Percentiles rank a stretch among this genome's conserved stretches.
These are phyloP conservation scores for Pleurotus tuber-regium DNA, from an alignment of 768 basidiomycete species.

Conservation along the genomic window DNA sequence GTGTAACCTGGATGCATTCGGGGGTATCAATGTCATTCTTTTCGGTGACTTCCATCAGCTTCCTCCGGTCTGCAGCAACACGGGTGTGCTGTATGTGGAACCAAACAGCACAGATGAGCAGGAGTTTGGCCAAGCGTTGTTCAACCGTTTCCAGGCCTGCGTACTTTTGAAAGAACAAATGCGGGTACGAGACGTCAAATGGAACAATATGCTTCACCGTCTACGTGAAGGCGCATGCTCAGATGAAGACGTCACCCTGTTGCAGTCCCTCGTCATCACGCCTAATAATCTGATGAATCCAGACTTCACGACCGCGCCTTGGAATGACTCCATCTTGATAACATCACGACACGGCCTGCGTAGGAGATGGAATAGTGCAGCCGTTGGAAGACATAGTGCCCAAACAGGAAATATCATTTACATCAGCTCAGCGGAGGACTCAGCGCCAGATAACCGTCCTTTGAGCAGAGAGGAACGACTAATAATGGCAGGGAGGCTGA, in stretches of 20 bases:
- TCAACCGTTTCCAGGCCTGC: slow-evolving; percentile 26
- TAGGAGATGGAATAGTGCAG: slow-evolving; percentile 25
- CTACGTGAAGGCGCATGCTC: slow-evolving; percentile 21
- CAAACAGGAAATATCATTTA: slow-evolving; percentile 16
- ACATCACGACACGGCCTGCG: slow-evolving; percentile 29
- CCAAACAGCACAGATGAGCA: not conserved
- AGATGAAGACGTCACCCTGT: slow-evolving; percentile 22
- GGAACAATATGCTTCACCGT: slow-evolving; percentile 27
- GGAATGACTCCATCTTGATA: slow-evolving; percentile 23
- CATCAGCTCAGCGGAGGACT: slow-evolving; percentile 24
- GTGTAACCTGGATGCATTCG: not conserved
- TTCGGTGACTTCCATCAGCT: slow-evolving; percentile 35
- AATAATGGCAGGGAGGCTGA: slow-evolving; percentile 5
- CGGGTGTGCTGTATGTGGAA: slow-evolving; percentile 17
- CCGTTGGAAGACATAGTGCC: slow-evolving; percentile 19
- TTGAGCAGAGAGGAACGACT: slow-evolving; percentile 10
- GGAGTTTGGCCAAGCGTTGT: slow-evolving; percentile 19
- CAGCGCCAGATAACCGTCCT: slow-evolving; percentile 1
- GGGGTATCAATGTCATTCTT: slow-evolving; percentile 29
- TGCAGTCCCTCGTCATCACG: slow-evolving; percentile 21
- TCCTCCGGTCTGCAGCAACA: slow-evolving; percentile 22
- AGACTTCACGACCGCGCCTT: slow-evolving; percentile 19
- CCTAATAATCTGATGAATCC: not conserved
- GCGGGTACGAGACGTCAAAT: slow-evolving; percentile 25
- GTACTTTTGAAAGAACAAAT: slow-evolving; percentile 32